A percentile compares a stretch with the other conserved stretches of the same genome.
phyloP scores from a whole-genome alignment of 1,284 basidiomycete genomes.

The Melampsora abietis-canadensis region DNA sequence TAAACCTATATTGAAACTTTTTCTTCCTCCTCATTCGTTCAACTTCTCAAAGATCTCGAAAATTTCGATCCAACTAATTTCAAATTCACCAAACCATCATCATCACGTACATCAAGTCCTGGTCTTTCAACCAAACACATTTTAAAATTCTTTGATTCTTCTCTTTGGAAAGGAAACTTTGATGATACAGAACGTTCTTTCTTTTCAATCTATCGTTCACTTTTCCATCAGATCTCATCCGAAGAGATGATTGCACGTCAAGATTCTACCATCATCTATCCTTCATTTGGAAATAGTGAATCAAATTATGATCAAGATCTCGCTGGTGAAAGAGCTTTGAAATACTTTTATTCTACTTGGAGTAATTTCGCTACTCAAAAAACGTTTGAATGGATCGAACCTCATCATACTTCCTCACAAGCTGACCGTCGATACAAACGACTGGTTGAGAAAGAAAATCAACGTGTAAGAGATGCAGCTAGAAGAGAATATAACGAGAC shows the following conservation, averaged over 20 bases:
- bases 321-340: constrained; percentile 45
- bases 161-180: constrained; percentile 40
- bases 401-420: constrained; percentile 77
- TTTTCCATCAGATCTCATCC: constrained; percentile 77
- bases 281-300: constrained; percentile 75
- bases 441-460: constrained; percentile 97
- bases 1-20: not conserved
- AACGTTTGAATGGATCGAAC: constrained; percentile 83
- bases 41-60: constrained; percentile 13
- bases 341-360: constrained; percentile 79
- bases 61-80: constrained; percentile 33
- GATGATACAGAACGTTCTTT: constrained; percentile 57
- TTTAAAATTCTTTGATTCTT: constrained; percentile 37
- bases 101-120: constrained; percentile 22
- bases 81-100: constrained; percentile 8
- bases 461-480: constrained; percentile 80
- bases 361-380: constrained; percentile 81
- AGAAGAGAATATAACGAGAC: constrained; percentile 90
- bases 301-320: constrained; percentile 63
- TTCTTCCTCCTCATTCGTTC: not conserved
- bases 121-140: constrained; percentile 26
- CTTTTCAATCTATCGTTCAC: constrained; percentile 80
- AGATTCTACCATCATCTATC: constrained; percentile 59
- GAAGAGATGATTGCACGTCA: constrained; percentile 68
- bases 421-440: constrained; percentile 80